Evolutionary conservation across 2,329 filamentous ascomycete species (phyloP).

Genomic region (Scortechinia acanthostroma): DNA sequence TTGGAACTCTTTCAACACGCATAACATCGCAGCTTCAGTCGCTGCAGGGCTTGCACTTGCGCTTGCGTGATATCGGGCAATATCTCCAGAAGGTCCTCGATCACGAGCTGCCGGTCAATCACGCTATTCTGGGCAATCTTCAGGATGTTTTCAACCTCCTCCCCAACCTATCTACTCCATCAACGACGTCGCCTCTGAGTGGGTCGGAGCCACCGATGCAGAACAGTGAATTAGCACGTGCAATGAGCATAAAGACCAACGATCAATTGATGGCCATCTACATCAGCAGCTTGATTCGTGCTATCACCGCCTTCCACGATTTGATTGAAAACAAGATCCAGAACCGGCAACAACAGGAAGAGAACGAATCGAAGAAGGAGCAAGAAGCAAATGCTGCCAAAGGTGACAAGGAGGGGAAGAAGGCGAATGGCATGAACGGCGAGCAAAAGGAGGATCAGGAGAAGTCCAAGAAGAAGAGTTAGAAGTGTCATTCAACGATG

Average conservation of each 20-base stretch:
- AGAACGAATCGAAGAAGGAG: slow-evolving; percentile 78
- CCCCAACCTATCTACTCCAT: slow-evolving; percentile 85
- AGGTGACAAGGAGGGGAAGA: slow-evolving; percentile 58
- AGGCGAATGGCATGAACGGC: slow-evolving; percentile 39
- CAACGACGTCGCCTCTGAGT: slow-evolving; percentile 44
- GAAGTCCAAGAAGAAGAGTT: slow-evolving; percentile 35
- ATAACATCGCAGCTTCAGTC: slow-evolving; percentile 98
- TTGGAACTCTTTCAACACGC: slow-evolving; percentile 89
- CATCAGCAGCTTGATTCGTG: slow-evolving; percentile 88
- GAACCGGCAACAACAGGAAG: slow-evolving; percentile 93
- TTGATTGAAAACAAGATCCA: slow-evolving; percentile 99
- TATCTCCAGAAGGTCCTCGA: slow-evolving; percentile 96
- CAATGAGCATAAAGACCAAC: slow-evolving; percentile 98
- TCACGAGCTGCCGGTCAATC: slow-evolving; percentile 87
- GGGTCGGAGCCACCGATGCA: slow-evolving; percentile 44
- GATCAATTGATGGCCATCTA: slow-evolving; percentile 99
- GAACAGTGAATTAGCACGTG: slow-evolving; percentile 82
- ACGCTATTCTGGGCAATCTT: slow-evolving; percentile 94
- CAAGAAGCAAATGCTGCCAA: slow-evolving; percentile 42
- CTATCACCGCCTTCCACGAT: slow-evolving; percentile 98
- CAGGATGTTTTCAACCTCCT: slow-evolving; percentile 98
- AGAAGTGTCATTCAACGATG: neutral
- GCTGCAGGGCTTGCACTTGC: slow-evolving; percentile 87
- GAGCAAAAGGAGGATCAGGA: slow-evolving; percentile 38
- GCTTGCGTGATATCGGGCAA: slow-evolving; percentile 86